Percentiles rank a stretch among this genome's conserved stretches.
Evolutionary conservation across 2,329 filamentous ascomycete species (phyloP).

Genomic region (Fusarium falciforme): DNA sequence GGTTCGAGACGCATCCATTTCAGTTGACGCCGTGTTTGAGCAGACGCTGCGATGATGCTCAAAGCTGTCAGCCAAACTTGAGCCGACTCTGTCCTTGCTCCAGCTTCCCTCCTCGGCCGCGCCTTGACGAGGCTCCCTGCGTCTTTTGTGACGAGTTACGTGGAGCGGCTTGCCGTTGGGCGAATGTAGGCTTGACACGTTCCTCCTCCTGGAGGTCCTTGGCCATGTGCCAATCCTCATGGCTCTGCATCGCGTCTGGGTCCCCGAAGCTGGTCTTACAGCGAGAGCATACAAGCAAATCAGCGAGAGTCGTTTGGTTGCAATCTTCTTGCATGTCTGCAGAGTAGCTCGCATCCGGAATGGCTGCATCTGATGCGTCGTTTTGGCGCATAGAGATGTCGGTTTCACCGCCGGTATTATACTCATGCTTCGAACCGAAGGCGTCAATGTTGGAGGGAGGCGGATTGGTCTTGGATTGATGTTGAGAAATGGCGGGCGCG

Average conservation of each 20-base stretch:
- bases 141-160: conserved; percentile 46
- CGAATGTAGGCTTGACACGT: conserved; percentile 62
- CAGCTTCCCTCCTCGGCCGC: conserved; percentile 52
- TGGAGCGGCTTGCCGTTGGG: conserved; percentile 48
- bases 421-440: conserved; percentile 9
- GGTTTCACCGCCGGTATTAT: conserved; percentile 34
- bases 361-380: conserved; percentile 20
- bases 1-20: not conserved
- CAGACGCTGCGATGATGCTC: not conserved
- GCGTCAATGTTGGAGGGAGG: conserved; percentile 17
- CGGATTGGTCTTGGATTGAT: not conserved
- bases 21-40: not conserved
- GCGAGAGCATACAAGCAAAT: conserved; percentile 65
- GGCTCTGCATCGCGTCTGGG: conserved; percentile 73
- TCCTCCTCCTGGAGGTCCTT: conserved; percentile 80
- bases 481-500: conserved; percentile 16
- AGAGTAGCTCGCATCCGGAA: conserved; percentile 9
- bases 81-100: conserved; percentile 72
- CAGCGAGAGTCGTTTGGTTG: conserved; percentile 49
- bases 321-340: conserved; percentile 33
- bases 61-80: conserved; percentile 63
- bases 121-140: conserved; percentile 54
- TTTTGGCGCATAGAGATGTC: conserved; percentile 16
- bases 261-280: conserved; percentile 73
- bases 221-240: conserved; percentile 95